Evolutionary conservation across 495 filamentous ascomycete species (phyloP).

Genomic region (Aspergillus haitiensis): DNA sequence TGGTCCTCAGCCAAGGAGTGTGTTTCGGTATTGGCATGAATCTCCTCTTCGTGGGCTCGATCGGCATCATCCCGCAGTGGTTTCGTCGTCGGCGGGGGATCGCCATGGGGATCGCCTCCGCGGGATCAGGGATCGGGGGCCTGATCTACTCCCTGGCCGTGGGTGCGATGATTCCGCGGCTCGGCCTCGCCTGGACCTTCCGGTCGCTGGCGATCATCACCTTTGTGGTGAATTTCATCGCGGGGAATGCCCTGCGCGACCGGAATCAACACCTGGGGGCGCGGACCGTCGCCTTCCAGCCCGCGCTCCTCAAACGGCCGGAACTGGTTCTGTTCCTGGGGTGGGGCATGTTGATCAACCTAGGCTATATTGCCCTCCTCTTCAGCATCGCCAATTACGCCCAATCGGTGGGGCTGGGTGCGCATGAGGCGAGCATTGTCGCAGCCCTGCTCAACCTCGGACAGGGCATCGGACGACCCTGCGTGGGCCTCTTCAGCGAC

Average conservation of each 20-base stretch:
- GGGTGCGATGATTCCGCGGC: slow-evolving; percentile 45
- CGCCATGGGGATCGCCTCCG: slow-evolving; percentile 50
- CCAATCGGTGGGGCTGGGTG: slow-evolving; percentile 57
- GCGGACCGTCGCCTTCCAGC: slow-evolving; percentile 32
- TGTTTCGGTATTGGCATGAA: slow-evolving; percentile 72
- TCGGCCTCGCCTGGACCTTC: slow-evolving; percentile 51
- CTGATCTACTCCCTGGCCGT: slow-evolving; percentile 50
- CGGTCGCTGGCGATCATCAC: slow-evolving; percentile 50
- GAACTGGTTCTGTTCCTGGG: slow-evolving; percentile 47
- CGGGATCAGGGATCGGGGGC: slow-evolving; percentile 53
- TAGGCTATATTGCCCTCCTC: slow-evolving; percentile 52
- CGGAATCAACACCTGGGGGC: slow-evolving; percentile 42
- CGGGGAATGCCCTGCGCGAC: slow-evolving; percentile 42
- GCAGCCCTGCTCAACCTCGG: slow-evolving; percentile 67
- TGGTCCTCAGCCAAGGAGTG: slow-evolving; percentile 70
- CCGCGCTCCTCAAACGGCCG: slow-evolving; percentile 34
- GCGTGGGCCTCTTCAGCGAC: slow-evolving; percentile 69
- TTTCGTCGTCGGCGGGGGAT: slow-evolving; percentile 54
- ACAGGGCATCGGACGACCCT: slow-evolving; percentile 63
- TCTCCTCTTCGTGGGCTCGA: slow-evolving; percentile 63
- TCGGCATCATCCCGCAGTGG: slow-evolving; percentile 69
- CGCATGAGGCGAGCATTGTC: slow-evolving; percentile 61
- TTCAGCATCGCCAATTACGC: slow-evolving; percentile 45
- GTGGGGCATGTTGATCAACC: slow-evolving; percentile 50
- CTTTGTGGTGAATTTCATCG: slow-evolving; percentile 41